Base-by-base conservation (phyloP, 805 yeast species). In the Pichia scutulata region DNA sequence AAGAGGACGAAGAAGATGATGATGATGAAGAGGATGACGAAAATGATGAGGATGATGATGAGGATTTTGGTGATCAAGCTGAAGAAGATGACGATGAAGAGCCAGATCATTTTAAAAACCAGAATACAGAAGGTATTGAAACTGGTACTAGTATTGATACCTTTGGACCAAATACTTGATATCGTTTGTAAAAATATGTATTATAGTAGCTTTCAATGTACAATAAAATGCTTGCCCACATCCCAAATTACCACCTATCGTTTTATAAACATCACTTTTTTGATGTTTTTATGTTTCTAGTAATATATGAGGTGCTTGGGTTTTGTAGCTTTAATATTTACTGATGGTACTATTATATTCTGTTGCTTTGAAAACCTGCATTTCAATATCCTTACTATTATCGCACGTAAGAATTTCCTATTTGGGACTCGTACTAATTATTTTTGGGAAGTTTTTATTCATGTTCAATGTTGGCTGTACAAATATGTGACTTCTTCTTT, bases 31-130 rank as follows among this genome's bases (percentile, higher is more conserved):
- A 43, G 22, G 42, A 44, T 7, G 25, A 21, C 7, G 49, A 43
- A 3, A 47, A 24, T 13, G 47, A 37, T 4, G 51, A 37, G 7
- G 49, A 44, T 2, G 53, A 24, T 10, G 41, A 39, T 7, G 44
- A 44, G 6, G 43, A 19, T 28, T 43, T 28, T 13, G 25, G 45
- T n/a, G 49, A 41, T n/a, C 40, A 36, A 3, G 40, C 30, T 12
- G 43, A 47, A 1, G 51, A 41, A 2, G 46, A 45, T 7, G 44
- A 43, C 7, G 49, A 30, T 4, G 39, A 39, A 2, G 46, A 39
- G 4, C 49, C 36, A 21, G 46, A 46, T 2, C 37, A 19, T 18
- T 14, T 23, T 40, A 23, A 21, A 13, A 9, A 16, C 21, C 42
- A 14, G 13, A 40, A 13, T 40, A 5, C 22, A 14, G 18, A 3